Evolutionary conservation across 148 eudicot genomes (phyloP).

Genomic region (Euryodendron excelsum): DNA sequence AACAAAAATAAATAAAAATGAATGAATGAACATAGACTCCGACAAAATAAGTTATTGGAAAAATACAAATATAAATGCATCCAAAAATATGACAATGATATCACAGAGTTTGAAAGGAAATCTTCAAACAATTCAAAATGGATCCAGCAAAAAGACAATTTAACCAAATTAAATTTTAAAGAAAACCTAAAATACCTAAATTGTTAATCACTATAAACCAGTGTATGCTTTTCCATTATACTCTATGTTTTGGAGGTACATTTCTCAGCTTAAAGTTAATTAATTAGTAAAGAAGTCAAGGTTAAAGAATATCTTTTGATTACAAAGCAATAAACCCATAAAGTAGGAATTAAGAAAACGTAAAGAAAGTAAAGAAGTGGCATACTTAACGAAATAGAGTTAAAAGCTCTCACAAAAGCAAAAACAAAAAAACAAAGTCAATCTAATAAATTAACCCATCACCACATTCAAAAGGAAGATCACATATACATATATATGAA

Average conservation of each 20-base stretch:
- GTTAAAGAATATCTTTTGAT: not conserved
- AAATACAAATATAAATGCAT: not conserved
- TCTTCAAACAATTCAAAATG: not conserved
- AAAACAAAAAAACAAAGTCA: not conserved
- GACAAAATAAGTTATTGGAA: not conserved
- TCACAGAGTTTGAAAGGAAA: not conserved
- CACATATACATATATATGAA: no score
- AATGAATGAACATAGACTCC: not conserved
- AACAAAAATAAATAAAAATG: not conserved
- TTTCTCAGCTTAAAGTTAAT: not conserved
- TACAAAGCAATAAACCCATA: not conserved
- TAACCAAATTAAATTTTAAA: not conserved
- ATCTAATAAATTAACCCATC: not conserved
- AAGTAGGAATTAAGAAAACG: not conserved
- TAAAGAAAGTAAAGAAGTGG: not conserved
- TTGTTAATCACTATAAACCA: not conserved
- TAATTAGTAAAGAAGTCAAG: not conserved
- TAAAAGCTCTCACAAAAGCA: not conserved
- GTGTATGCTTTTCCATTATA: not conserved
- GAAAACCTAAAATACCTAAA: not conserved
- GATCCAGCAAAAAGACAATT: not conserved
- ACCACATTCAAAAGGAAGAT: not conserved
- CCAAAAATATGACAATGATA: not conserved
- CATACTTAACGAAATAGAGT: not conserved
- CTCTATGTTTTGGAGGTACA: not conserved